A percentile compares a stretch with the other conserved stretches of the same genome.
phyloP scores from a whole-genome alignment of 768 basidiomycete genomes.

The Neoboletus subvelutipes region DNA sequence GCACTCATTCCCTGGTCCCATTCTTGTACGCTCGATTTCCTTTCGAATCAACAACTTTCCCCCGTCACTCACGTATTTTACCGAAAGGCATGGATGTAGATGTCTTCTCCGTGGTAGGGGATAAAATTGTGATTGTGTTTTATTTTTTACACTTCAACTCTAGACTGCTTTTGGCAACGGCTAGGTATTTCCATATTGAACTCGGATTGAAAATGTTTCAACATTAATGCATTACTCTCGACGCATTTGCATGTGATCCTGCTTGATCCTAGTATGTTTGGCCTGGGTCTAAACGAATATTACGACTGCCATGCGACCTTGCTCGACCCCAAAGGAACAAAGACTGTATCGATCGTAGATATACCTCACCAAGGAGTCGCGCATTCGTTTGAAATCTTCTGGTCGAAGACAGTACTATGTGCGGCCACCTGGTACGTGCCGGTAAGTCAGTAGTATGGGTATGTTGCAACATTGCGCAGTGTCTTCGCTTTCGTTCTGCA shows the following conservation, averaged over 20 bases:
- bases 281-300: neutral
- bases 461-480: neutral
- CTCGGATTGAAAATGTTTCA: neutral
- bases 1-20: constrained; percentile 19
- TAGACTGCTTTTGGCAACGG: constrained; percentile 2
- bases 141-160: constrained; percentile 7
- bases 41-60: constrained; percentile 6
- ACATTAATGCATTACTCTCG: neutral
- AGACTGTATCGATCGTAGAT: neutral
- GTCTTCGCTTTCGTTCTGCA: neutral
- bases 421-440: neutral
- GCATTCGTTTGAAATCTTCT: neutral
- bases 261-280: neutral
- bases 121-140: constrained; percentile 10
- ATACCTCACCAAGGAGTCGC: neutral
- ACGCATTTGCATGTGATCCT: neutral
- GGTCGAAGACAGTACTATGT: neutral
- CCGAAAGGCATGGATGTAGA: constrained; percentile 10
- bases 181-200: neutral
- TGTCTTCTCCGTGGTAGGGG: constrained; percentile 7
- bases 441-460: neutral
- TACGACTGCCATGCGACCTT: neutral
- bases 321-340: neutral
- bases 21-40: constrained; percentile 10
- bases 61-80: constrained; percentile 6